Evolutionary conservation across 2,329 filamentous ascomycete species (phyloP).

Genomic region (Phaeosphaeria sp.): DNA sequence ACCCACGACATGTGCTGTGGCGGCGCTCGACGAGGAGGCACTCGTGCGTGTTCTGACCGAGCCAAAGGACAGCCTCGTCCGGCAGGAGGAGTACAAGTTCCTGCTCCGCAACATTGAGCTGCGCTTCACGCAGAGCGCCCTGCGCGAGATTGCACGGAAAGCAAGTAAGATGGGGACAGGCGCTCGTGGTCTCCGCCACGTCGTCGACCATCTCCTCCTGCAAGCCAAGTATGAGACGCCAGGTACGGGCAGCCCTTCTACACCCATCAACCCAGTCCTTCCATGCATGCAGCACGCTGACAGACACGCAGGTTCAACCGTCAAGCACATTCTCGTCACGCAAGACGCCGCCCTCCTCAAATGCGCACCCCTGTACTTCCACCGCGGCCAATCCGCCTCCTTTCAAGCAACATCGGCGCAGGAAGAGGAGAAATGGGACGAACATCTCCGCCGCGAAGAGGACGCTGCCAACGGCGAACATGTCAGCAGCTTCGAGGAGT

Average conservation of each 20-base stretch:
- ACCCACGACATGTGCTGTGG: constrained; percentile 86
- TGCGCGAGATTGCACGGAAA: constrained; percentile 81
- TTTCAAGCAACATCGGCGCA: constrained; percentile 50
- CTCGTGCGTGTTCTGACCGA: constrained; percentile 91
- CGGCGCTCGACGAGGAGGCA: constrained; percentile 70
- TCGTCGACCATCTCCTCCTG: constrained; percentile 56
- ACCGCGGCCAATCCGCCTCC: constrained; percentile 49
- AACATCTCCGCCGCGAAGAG: constrained; percentile 41
- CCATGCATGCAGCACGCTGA: constrained; percentile 10
- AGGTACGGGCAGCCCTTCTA: constrained; percentile 29
- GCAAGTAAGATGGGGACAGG: constrained; percentile 76
- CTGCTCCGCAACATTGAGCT: constrained; percentile 78
- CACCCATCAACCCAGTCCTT: not conserved
- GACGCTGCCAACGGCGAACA: constrained; percentile 23
- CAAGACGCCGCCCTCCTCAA: constrained; percentile 54
- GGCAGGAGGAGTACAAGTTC: constrained; percentile 90
- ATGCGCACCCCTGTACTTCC: constrained; percentile 52
- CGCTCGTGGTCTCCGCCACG: constrained; percentile 55
- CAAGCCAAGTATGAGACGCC: constrained; percentile 58
- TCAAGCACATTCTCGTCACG: constrained; percentile 56
- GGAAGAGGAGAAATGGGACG: constrained; percentile 57
- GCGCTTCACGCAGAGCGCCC: constrained; percentile 79
- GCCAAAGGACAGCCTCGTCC: constrained; percentile 84
- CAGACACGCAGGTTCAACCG: constrained; percentile 42
- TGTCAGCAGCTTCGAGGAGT: constrained; percentile 54